phyloP scores from a whole-genome alignment of 2,329 filamentous ascomycete genomes.

The Trichocomaceae sp. region DNA sequence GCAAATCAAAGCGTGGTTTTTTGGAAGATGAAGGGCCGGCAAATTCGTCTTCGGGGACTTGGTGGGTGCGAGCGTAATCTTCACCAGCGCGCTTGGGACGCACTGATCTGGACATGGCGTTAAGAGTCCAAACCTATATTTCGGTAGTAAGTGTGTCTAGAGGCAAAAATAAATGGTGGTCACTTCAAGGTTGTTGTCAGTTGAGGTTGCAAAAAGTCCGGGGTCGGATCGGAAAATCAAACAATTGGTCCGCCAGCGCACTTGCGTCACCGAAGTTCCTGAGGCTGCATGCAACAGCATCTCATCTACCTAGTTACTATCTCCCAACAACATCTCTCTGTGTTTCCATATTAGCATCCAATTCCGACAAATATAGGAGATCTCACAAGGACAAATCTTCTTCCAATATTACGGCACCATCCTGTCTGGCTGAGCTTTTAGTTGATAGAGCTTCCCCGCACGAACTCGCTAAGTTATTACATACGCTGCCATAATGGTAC shows the following conservation, averaged over 20 bases:
- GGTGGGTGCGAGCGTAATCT: conserved; percentile 68
- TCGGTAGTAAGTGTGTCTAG: not conserved
- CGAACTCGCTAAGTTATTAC: not conserved
- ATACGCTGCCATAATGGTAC: conserved; percentile 5
- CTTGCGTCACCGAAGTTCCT: conserved; percentile 6
- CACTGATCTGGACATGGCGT: conserved; percentile 55
- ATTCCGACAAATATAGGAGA: not conserved
- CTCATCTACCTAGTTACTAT: not conserved
- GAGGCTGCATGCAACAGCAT: not conserved
- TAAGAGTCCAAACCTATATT: not conserved
- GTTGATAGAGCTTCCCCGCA: conserved; percentile 5
- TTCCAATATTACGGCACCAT: not conserved
- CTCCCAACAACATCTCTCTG: not conserved
- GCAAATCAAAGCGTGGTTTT: conserved; percentile 85
- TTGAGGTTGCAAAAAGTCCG: conserved; percentile 17
- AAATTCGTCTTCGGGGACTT: conserved; percentile 42
- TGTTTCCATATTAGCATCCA: not conserved
- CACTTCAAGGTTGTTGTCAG: not conserved
- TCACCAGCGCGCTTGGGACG: conserved; percentile 80
- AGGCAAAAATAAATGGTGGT: not conserved
- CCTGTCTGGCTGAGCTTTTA: not conserved
- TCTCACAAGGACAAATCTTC: not conserved
- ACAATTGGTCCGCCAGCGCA: not conserved
- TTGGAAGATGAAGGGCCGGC: conserved; percentile 52
- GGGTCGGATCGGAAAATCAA: conserved; percentile 37